phyloP scores from a whole-genome alignment of 1,284 basidiomycete genomes.

The Athelia sp. region DNA sequence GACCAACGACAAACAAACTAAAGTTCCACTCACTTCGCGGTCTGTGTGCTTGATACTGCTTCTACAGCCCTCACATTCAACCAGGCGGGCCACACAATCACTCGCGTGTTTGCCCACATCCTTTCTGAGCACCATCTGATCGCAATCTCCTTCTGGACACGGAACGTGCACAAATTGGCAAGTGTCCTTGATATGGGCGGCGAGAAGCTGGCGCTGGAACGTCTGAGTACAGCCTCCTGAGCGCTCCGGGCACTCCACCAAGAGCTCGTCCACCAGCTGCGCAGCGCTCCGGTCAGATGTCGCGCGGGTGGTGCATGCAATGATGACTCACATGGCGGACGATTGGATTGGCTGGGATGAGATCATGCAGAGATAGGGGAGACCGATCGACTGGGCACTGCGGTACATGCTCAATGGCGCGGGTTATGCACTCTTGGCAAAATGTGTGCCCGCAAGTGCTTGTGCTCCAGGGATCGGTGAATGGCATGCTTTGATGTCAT shows the following conservation, averaged over 20 bases:
- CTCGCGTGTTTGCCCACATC: conserved; percentile 34
- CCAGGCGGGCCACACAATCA: conserved; percentile 28
- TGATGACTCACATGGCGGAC: conserved; percentile 61
- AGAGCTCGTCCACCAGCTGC: conserved; percentile 80
- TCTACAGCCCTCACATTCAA: conserved; percentile 33
- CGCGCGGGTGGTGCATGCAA: conserved; percentile 12
- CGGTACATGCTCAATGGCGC: conserved; percentile 55
- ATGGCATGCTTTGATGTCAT: conserved; percentile 50
- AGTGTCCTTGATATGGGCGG: conserved; percentile 53
- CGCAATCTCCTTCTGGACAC: conserved; percentile 47
- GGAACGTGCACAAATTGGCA: conserved; percentile 56
- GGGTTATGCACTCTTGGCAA: conserved; percentile 70
- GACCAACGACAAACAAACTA: not conserved
- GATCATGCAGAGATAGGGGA: conserved; percentile 45
- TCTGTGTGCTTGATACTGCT: conserved; percentile 24
- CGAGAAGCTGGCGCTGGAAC: conserved; percentile 68
- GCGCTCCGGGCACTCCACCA: conserved; percentile 66
- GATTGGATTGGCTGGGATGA: conserved; percentile 61
- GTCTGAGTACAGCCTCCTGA: conserved; percentile 56
- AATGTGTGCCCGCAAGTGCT: conserved; percentile 80
- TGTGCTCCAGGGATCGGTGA: conserved; percentile 69
- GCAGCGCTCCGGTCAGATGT: conserved; percentile 14
- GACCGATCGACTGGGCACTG: conserved; percentile 84
- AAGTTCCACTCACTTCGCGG: conserved; percentile 24
- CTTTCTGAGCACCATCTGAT: conserved; percentile 37